Evolutionary conservation across 345 rosid genomes (phyloP).

Genomic region (Eucalyptus curtisii): DNA sequence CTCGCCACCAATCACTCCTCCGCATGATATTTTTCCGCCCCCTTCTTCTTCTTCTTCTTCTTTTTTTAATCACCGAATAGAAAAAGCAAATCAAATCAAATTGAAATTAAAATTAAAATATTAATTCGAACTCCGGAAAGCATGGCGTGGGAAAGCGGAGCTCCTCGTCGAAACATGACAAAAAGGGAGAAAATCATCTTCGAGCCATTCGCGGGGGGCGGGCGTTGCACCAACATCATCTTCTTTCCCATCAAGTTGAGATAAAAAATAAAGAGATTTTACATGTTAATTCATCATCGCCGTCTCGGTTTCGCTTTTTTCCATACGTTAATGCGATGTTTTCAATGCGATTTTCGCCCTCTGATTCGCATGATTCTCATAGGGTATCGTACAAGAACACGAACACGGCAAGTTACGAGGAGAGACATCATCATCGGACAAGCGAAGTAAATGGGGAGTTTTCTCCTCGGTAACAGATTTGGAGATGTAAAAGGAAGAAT

Average conservation of each 20-base stretch:
- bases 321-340: not conserved
- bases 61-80: not conserved
- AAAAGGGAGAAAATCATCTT: not conserved
- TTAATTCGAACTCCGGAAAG: not conserved
- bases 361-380: not conserved
- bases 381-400: not conserved
- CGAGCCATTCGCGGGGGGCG: not conserved
- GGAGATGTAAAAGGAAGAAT: not conserved
- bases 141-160: not conserved
- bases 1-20: slow-evolving; percentile 49
- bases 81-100: not conserved
- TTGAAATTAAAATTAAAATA: not conserved
- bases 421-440: not conserved
- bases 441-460: not conserved
- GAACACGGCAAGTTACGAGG: not conserved
- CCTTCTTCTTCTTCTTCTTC: not conserved
- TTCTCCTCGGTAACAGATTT: not conserved
- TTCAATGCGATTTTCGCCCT: not conserved
- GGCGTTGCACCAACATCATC: not conserved
- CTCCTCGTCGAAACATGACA: not conserved
- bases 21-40: not conserved
- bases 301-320: no score
- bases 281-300: not conserved
- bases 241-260: not conserved
- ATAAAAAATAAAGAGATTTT: not conserved